These are phyloP conservation scores for Vitis cinerea DNA, from an alignment of 164 flowering plant species.

Conservation along the genomic window DNA sequence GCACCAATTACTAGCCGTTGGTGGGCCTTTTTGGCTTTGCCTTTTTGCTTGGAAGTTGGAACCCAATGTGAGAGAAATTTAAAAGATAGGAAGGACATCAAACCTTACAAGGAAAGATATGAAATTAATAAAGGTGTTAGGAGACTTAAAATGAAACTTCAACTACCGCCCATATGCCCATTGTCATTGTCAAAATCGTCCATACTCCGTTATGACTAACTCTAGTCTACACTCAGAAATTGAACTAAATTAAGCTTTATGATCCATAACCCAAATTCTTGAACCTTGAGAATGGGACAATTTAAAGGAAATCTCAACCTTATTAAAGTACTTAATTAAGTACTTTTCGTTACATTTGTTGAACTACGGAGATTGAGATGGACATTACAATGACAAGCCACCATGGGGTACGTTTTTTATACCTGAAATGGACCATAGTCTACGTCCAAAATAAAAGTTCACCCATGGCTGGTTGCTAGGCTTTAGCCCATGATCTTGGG, in stretches of 20 bases:
- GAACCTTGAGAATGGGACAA: too few species aligned
- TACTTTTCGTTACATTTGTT: too few species aligned
- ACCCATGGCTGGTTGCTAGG: too few species aligned
- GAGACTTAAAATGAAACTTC: neutral
- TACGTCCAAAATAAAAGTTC: too few species aligned
- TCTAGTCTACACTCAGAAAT: neutral
- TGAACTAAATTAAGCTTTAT: too few species aligned
- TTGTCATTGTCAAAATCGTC: neutral
- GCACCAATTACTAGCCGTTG: conserved; percentile 3
- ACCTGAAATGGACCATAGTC: too few species aligned
- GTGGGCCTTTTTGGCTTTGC: neutral
- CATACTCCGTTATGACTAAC: neutral
- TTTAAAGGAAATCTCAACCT: too few species aligned
- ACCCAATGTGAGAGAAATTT: neutral
- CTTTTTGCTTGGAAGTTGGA: neutral
- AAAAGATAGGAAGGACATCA: neutral
- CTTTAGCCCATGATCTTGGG: too few species aligned
- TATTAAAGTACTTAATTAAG: too few species aligned
- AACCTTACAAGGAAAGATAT: neutral
- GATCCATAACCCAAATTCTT: neutral
- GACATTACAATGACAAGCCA: too few species aligned
- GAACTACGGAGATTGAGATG: too few species aligned
- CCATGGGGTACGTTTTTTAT: too few species aligned
- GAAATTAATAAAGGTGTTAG: neutral
- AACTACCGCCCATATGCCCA: neutral